These are phyloP conservation scores for Clitopilus passeckerianus DNA, from an alignment of 768 basidiomycete genomes.

Conservation along the genomic window DNA sequence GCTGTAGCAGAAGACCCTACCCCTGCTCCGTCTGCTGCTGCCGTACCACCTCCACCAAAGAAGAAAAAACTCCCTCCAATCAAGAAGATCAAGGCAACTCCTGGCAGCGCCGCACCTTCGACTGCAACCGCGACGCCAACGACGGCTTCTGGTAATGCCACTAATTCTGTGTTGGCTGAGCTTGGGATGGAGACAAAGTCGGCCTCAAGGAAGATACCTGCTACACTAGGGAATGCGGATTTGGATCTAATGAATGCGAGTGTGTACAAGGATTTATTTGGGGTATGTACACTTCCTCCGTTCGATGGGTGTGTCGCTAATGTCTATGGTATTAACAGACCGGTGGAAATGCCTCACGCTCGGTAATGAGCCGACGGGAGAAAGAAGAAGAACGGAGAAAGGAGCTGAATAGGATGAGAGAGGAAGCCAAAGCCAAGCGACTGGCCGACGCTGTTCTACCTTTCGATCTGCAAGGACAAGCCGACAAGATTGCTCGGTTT, in stretches of 20 bases:
- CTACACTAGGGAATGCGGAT: conserved; percentile 44
- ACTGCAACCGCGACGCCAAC: conserved; percentile 9
- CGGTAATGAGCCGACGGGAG: conserved; percentile 39
- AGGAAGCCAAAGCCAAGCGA: conserved; percentile 60
- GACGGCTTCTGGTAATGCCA: background rate
- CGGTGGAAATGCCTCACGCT: conserved; percentile 37
- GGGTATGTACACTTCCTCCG: conserved; percentile 28
- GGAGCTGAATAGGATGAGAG: conserved; percentile 64
- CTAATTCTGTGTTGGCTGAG: background rate
- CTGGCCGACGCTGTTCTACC: conserved; percentile 40
- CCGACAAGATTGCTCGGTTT: conserved; percentile 57
- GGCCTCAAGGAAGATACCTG: conserved; percentile 32
- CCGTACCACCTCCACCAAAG: conserved; percentile 22
- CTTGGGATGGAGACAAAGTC: conserved; percentile 14
- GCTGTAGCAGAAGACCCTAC: conserved; percentile 1
- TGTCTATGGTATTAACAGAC: conserved; percentile 19
- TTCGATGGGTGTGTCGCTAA: background rate
- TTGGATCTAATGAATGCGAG: conserved; percentile 57
- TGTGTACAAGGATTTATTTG: conserved; percentile 64
- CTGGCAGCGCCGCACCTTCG: conserved; percentile 16
- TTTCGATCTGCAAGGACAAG: conserved; percentile 55
- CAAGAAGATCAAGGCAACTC: conserved; percentile 52
- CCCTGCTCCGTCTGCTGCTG: conserved; percentile 9
- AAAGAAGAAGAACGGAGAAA: conserved; percentile 66
- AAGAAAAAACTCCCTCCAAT: conserved; percentile 60